Evolutionary conservation across 371 early-diverging fungal genomes (phyloP).

Genomic region (Rhizopus microsporus): DNA sequence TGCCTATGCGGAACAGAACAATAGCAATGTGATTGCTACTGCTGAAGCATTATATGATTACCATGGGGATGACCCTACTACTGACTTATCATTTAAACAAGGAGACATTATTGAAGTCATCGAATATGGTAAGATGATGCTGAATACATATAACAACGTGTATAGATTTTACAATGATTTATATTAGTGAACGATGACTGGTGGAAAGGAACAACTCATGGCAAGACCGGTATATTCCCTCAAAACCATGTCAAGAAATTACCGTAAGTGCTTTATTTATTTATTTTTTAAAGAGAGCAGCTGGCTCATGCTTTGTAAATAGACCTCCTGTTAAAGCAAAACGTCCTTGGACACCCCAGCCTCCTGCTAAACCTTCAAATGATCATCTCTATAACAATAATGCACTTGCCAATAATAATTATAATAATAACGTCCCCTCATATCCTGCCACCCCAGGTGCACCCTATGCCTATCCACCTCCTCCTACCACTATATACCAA

Average conservation of each 20-base stretch:
- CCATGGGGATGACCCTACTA: conserved; percentile 39
- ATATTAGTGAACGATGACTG: conserved; percentile 42
- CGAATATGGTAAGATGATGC: conserved; percentile 20
- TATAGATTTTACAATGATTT: not conserved
- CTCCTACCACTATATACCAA: conserved; percentile 5
- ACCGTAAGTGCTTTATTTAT: conserved; percentile 10
- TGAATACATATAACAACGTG: not conserved
- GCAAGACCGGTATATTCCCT: conserved; percentile 78
- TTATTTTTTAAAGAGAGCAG: conserved; percentile 5
- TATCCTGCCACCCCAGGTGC: conserved; percentile 11
- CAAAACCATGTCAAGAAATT: conserved; percentile 69
- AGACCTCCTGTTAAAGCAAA: conserved; percentile 13
- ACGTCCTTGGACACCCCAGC: conserved; percentile 7
- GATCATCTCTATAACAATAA: too few species aligned
- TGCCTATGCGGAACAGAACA: conserved; percentile 28
- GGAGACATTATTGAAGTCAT: conserved; percentile 31
- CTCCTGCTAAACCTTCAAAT: conserved; percentile 4
- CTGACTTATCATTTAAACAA: conserved; percentile 35
- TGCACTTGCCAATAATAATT: too few species aligned
- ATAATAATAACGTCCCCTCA: too few species aligned
- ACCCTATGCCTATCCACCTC: conserved; percentile 15
- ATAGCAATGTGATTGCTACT: not conserved
- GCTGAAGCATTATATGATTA: conserved; percentile 52
- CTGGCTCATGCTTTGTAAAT: not conserved
- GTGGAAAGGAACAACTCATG: conserved; percentile 73